Evolutionary conservation across 2,329 filamentous ascomycete species (phyloP).

Genomic region (Sporothrix globosa): DNA sequence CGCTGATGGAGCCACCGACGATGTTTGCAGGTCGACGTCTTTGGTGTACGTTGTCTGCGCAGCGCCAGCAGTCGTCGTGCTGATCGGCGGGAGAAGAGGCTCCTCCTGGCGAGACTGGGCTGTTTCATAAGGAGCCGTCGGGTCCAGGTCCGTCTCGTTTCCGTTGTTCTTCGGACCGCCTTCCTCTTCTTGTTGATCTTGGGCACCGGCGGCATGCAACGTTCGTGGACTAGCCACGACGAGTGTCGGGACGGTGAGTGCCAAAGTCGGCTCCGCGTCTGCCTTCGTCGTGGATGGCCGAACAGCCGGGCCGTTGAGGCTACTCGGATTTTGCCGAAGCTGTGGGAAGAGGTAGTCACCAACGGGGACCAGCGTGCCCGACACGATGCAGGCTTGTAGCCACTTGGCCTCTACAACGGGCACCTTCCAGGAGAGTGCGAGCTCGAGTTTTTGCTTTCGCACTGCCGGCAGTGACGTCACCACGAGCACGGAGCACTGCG

Average conservation of each 20-base stretch:
- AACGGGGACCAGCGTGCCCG: constrained; percentile 53
- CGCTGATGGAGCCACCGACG: not conserved
- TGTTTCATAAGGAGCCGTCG: constrained; percentile 44
- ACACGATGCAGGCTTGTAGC: constrained; percentile 80
- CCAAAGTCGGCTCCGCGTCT: constrained; percentile 32
- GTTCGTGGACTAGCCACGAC: constrained; percentile 29
- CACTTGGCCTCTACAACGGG: constrained; percentile 81
- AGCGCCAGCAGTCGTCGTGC: constrained; percentile 36
- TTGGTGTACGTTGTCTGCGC: not conserved
- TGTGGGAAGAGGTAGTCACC: constrained; percentile 54
- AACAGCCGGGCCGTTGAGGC: constrained; percentile 27
- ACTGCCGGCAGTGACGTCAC: constrained; percentile 63
- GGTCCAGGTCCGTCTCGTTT: constrained; percentile 16
- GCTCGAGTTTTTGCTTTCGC: constrained; percentile 74
- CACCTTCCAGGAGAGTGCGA: constrained; percentile 73
- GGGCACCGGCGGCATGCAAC: constrained; percentile 11
- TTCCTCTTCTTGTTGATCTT: not conserved
- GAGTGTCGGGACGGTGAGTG: constrained; percentile 33
- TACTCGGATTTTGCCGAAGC: constrained; percentile 43
- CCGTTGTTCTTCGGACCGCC: not conserved
- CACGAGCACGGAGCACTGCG: constrained; percentile 75
- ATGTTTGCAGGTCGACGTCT: not conserved
- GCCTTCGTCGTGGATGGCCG: not conserved
- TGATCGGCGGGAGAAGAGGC: constrained; percentile 3
- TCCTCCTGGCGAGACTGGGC: constrained; percentile 43